A percentile compares a stretch with the other conserved stretches of the same genome.
These are phyloP conservation scores for Aspergillus pseudoglaucus DNA, from an alignment of 2,329 filamentous ascomycete species.

Conservation along the genomic window DNA sequence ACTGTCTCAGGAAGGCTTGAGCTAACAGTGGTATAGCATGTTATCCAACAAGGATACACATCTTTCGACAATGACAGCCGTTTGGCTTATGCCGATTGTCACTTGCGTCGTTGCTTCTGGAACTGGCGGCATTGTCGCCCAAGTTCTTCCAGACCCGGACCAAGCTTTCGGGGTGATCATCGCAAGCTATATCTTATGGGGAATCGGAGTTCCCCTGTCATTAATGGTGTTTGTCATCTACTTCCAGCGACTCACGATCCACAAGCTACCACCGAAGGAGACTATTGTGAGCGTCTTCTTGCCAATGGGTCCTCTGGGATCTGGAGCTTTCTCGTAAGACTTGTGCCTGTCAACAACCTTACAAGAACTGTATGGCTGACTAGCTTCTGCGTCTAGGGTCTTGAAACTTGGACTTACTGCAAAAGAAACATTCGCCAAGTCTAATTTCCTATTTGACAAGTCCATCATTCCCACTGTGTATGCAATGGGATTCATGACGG, in stretches of 20 bases:
- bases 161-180: conserved; percentile 57
- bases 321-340: conserved; percentile 52
- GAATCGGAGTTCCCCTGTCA: conserved; percentile 55
- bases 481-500: conserved; percentile 23
- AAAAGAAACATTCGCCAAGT: conserved; percentile 20
- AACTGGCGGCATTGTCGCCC: conserved; percentile 56
- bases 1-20: neutral
- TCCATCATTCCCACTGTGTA: conserved; percentile 23
- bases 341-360: neutral
- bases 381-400: conserved; percentile 20
- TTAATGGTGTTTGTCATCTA: conserved; percentile 60
- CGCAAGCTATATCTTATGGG: conserved; percentile 61
- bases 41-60: conserved; percentile 1
- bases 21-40: conserved; percentile 3
- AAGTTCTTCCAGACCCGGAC: conserved; percentile 46
- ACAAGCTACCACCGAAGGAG: conserved; percentile 59
- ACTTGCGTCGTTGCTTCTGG: conserved; percentile 59
- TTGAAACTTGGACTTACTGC: conserved; percentile 46
- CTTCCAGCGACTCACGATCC: conserved; percentile 59
- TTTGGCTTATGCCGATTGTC: conserved; percentile 59
- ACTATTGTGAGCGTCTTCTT: conserved; percentile 62
- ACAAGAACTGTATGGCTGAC: neutral
- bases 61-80: conserved; percentile 56
- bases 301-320: conserved; percentile 59
- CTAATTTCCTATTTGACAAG: conserved; percentile 12